Evolutionary conservation across 2,329 filamentous ascomycete species (phyloP).

Genomic region (Pseudogymnoascus sp.): DNA sequence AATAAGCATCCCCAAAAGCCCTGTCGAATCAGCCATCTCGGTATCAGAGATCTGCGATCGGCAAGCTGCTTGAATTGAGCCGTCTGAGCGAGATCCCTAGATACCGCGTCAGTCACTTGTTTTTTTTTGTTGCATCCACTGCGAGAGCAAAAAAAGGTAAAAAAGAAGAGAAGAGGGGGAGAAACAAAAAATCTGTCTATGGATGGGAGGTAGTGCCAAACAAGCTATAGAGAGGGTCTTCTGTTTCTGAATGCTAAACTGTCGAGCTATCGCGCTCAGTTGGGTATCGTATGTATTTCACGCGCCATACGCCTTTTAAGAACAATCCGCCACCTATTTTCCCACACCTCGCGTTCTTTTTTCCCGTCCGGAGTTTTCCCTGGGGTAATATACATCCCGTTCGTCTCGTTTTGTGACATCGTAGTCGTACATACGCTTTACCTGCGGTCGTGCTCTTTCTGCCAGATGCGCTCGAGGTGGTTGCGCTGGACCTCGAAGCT

Average conservation of each 20-base stretch:
- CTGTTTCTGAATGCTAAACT: slow-evolving; percentile 6
- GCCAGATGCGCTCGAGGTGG: slow-evolving; percentile 29
- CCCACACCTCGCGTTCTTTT: neutral
- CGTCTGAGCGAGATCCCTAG: slow-evolving; percentile 3
- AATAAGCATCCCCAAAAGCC: neutral
- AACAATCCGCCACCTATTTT: neutral
- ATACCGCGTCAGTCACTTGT: slow-evolving; percentile 5
- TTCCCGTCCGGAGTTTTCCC: neutral
- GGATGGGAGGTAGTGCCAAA: neutral
- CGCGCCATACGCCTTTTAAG: slow-evolving; percentile 6
- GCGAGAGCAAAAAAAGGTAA: too few species aligned
- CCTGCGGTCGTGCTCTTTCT: slow-evolving; percentile 9
- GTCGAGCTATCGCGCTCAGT: neutral
- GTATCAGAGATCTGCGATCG: slow-evolving; percentile 7
- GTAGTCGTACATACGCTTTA: neutral
- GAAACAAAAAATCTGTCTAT: slow-evolving; percentile 9
- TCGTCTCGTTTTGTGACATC: neutral
- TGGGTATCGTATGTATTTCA: slow-evolving; percentile 8
- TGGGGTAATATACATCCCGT: neutral
- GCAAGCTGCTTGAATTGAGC: slow-evolving; percentile 5
- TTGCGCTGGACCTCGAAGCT: slow-evolving; percentile 64
- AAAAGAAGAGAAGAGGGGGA: neutral
- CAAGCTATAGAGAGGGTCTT: neutral
- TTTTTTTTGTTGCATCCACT: neutral
- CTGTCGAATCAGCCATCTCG: slow-evolving; percentile 8